Conservation (phyloP, 352 stramenopile genomes). For the Elongisporangium prolatum region DNA sequence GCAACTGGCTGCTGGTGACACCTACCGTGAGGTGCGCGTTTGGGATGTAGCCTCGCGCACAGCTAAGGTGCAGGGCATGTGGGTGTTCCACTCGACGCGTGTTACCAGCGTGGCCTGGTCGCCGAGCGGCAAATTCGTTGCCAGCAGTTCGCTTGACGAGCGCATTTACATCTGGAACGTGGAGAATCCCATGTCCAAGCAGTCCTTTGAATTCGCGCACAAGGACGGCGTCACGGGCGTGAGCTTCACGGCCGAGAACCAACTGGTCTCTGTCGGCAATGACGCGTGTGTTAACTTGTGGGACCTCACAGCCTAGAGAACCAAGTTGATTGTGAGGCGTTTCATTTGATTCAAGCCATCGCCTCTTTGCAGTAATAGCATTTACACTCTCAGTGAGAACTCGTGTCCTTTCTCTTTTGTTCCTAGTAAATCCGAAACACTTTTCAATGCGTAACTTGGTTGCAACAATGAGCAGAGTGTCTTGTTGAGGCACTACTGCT, state of each 20-base stretch:
- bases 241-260: conserved; percentile 61
- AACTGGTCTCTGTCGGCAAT: conserved; percentile 79
- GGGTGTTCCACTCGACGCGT: conserved; percentile 95
- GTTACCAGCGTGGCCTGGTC: conserved; percentile 94
- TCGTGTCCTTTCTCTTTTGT: too few species aligned
- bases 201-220: conserved; percentile 73
- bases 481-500: too few species aligned
- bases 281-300: conserved; percentile 80
- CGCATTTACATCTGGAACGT: conserved; percentile 96
- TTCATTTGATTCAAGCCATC: too few species aligned
- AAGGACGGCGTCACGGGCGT: conserved; percentile 77
- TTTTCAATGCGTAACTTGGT: too few species aligned
- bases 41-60: conserved; percentile 81
- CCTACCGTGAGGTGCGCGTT: conserved; percentile 87
- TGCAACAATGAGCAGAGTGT: too few species aligned
- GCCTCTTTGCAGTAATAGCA: too few species aligned
- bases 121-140: conserved; percentile 87
- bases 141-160: conserved; percentile 92
- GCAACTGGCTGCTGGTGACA: conserved; percentile 82
- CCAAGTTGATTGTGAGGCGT: too few species aligned
- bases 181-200: conserved; percentile 60
- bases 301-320: conserved; percentile 34
- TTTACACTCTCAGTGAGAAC: too few species aligned
- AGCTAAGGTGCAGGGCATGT: conserved; percentile 89
- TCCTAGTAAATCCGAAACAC: too few species aligned